phyloP scores from a whole-genome alignment of 192 early-diverging fungal genomes.

The Coemansia sp. region DNA sequence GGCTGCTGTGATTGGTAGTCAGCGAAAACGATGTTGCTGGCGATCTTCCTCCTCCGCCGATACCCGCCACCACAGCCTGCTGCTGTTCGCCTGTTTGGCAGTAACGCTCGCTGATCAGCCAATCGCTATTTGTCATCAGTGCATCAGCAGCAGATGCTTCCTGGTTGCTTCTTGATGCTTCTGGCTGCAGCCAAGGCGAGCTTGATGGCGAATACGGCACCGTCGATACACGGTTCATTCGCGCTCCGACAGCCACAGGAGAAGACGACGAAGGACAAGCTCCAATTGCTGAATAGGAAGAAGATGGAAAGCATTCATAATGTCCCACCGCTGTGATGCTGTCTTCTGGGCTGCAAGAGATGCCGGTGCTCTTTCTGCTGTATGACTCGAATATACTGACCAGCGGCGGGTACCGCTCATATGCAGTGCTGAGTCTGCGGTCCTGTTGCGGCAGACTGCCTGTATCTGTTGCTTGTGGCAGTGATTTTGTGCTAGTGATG shows the following conservation, averaged over 20 bases:
- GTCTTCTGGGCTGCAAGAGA: constrained; percentile 2
- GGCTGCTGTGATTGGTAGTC: constrained; percentile 1
- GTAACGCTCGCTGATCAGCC: background rate
- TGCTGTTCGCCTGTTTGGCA: background rate
- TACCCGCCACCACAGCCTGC: too few species aligned
- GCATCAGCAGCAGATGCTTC: background rate
- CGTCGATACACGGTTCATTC: background rate
- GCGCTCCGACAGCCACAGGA: background rate
- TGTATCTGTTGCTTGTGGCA: constrained; percentile 11
- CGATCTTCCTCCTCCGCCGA: background rate
- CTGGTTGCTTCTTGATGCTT: background rate
- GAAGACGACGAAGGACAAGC: too few species aligned
- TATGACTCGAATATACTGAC: constrained; percentile 46
- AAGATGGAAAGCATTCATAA: too few species aligned
- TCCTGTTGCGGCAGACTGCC: background rate
- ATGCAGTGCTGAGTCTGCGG: constrained; percentile 39
- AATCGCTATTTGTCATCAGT: background rate
- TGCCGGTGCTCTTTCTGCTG: background rate
- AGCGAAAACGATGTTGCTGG: background rate
- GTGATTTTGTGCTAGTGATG: constrained; percentile 34
- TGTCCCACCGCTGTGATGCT: background rate
- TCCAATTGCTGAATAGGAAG: too few species aligned
- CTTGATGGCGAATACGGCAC: background rate
- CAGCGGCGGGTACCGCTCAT: constrained; percentile 54
- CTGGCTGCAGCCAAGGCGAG: constrained; percentile 3